A percentile compares a stretch with the other conserved stretches of the same genome.
phyloP scores from a whole-genome alignment of 2,329 filamentous ascomycete species.

The Colletotrichum tabaci region DNA sequence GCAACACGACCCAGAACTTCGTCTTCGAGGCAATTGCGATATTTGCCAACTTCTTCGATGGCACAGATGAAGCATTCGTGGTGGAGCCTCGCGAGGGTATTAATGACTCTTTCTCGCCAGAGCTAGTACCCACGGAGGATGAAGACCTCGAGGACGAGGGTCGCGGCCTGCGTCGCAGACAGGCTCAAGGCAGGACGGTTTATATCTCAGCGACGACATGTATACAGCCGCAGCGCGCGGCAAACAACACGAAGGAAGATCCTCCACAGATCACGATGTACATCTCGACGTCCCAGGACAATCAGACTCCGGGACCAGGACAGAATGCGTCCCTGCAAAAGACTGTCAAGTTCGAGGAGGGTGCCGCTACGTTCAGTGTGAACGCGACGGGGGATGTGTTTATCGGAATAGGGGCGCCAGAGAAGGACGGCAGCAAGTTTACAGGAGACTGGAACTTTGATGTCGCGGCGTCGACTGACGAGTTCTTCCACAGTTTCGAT shows the following conservation, averaged over 20 bases:
- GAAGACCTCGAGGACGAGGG: conserved; percentile 39
- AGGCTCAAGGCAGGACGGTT: conserved; percentile 63
- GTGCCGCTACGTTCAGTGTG: conserved; percentile 77
- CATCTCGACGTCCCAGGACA: conserved; percentile 76
- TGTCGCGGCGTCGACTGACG: conserved; percentile 86
- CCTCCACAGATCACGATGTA: conserved; percentile 85
- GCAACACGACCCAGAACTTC: conserved; percentile 76
- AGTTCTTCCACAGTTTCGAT: conserved; percentile 79
- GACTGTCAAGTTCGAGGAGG: conserved; percentile 71
- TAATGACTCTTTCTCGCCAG: conserved; percentile 46
- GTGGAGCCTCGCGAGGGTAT: conserved; percentile 44
- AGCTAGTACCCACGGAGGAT: conserved; percentile 42
- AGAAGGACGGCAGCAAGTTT: conserved; percentile 70
- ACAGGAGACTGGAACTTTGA: conserved; percentile 83
- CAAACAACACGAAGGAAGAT: conserved; percentile 57
- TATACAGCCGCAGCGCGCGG: conserved; percentile 75
- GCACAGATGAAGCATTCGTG: conserved; percentile 27
- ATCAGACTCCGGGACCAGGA: conserved; percentile 77
- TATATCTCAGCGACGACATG: conserved; percentile 93
- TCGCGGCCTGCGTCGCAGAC: conserved; percentile 44
- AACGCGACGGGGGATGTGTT: conserved; percentile 79
- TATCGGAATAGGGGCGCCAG: conserved; percentile 81
- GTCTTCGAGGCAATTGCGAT: conserved; percentile 72
- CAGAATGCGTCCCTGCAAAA: conserved; percentile 61
- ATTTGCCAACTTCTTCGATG: conserved; percentile 54